Conservation (phyloP, 257 asterid species). For the Coffea eugenioides region DNA sequence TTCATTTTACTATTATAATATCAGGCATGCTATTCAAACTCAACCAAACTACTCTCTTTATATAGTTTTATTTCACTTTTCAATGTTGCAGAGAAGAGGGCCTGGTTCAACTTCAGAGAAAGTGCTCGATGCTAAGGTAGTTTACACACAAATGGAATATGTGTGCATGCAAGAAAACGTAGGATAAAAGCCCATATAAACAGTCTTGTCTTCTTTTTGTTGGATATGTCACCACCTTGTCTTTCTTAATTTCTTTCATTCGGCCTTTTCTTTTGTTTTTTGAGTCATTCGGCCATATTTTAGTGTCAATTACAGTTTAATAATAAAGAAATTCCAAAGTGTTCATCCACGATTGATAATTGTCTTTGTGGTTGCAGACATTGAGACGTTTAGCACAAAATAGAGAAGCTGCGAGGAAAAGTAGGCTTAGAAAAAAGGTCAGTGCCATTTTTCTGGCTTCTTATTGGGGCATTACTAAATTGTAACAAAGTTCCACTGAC, state of each 20-base stretch:
- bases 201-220: not conserved
- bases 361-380: slow-evolving; percentile 45
- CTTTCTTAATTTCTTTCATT: not conserved
- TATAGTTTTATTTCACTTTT: not conserved
- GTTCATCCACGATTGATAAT: slow-evolving; percentile 6
- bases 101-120: slow-evolving; percentile 68
- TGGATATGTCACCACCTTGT: slow-evolving; percentile 3
- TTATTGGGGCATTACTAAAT: not conserved
- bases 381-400: slow-evolving; percentile 96
- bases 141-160: slow-evolving; percentile 11
- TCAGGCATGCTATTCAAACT: not conserved
- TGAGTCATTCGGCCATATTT: not conserved
- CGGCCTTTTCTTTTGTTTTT: not conserved
- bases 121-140: slow-evolving; percentile 81
- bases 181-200: not conserved
- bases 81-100: slow-evolving; percentile 66
- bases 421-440: slow-evolving; percentile 96
- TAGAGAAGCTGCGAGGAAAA: slow-evolving; percentile 96
- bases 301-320: not conserved
- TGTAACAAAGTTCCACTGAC: not conserved
- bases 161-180: not conserved
- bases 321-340: not conserved
- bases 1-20: not conserved
- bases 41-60: slow-evolving; percentile 1
- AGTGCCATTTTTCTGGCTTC: not conserved